These are phyloP conservation scores for Neopestalotiopsis sp. DNA, from an alignment of 2,329 filamentous ascomycete genomes.

Conservation along the genomic window DNA sequence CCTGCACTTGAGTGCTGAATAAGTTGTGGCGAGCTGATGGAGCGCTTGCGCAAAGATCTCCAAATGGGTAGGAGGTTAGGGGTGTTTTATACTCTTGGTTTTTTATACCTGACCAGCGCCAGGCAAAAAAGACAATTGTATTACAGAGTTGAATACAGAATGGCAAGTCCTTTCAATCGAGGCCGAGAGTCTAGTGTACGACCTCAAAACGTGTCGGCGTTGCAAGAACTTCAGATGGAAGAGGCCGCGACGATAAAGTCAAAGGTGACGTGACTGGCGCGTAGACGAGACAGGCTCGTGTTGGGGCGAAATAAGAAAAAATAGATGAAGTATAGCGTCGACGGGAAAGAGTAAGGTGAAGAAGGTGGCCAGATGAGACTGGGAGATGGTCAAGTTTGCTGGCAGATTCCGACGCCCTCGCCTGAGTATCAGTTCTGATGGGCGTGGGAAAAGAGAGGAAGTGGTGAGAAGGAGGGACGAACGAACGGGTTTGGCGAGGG, in stretches of 20 bases:
- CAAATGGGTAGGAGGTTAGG: background rate
- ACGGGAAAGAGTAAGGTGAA: conserved; percentile 3
- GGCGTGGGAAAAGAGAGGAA: conserved; percentile 6
- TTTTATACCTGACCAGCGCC: background rate
- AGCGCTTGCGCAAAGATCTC: background rate
- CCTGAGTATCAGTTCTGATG: background rate
- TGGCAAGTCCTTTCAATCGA: background rate
- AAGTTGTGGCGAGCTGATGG: background rate
- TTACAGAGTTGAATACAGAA: background rate
- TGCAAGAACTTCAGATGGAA: background rate
- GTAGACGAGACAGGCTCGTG: background rate
- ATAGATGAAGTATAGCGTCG: conserved; percentile 10
- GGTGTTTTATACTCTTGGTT: background rate
- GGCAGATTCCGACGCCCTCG: conserved; percentile 6
- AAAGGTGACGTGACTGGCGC: conserved; percentile 8
- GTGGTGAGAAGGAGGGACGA: conserved; percentile 11
- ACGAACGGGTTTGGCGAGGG: conserved; percentile 21
- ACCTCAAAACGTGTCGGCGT: background rate
- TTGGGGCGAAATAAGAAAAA: background rate
- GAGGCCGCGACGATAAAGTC: background rate
- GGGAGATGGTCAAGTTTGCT: conserved; percentile 7
- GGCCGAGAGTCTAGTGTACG: background rate
- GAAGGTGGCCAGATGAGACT: background rate
- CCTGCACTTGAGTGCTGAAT: background rate
- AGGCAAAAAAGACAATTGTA: conserved; percentile 1